These are phyloP conservation scores for Quercus gilva DNA, from an alignment of 306 rosid genomes.

Conservation along the genomic window DNA sequence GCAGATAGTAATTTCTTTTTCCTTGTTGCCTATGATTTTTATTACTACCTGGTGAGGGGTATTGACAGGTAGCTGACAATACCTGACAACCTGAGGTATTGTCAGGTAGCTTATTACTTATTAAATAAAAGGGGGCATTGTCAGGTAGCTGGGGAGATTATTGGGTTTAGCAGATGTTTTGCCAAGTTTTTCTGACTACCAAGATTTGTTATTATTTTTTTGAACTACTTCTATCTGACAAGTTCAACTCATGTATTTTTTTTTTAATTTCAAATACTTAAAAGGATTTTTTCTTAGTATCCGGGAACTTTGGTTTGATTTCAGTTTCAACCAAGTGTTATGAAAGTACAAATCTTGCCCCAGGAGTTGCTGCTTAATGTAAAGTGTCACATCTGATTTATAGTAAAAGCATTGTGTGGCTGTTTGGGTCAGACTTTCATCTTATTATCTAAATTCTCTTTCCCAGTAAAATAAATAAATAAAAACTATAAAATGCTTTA, in stretches of 20 bases:
- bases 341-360: not conserved
- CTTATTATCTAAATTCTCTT: not conserved
- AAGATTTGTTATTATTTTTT: not conserved
- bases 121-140: not conserved
- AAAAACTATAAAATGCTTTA: not conserved
- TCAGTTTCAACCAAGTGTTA: slow-evolving; percentile 1
- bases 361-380: not conserved
- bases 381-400: not conserved
- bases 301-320: not conserved
- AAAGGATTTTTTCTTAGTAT: slow-evolving; percentile 14
- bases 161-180: not conserved
- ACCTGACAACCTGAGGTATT: no score
- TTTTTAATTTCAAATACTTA: not conserved
- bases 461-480: no score
- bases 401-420: not conserved
- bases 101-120: no score
- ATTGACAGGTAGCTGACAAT: not conserved
- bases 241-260: not conserved
- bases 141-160: not conserved
- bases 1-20: not conserved
- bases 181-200: not conserved
- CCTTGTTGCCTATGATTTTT: not conserved
- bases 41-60: not conserved
- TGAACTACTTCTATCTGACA: not conserved
- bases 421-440: not conserved